Evolutionary conservation across 345 rosid species (phyloP), one percentile per base, ranked within the genome.

Genomic region (Eucalyptus tenuipes): DNA sequence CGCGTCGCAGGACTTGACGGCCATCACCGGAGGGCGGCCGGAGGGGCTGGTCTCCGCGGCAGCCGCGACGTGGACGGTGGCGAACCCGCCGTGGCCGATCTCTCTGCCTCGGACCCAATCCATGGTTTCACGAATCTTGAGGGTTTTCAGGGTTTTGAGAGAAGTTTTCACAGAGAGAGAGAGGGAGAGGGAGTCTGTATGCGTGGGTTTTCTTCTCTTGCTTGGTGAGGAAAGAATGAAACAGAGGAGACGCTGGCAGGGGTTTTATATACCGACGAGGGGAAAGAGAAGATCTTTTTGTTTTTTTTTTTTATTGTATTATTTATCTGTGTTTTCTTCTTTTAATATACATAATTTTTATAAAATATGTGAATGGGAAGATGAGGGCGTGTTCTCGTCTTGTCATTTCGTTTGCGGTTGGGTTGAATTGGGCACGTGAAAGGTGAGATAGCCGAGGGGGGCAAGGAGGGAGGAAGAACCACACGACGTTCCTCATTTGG

Each of bases 1-100:
- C 47, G 92, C 87, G 33, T 92, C 91, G 22, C 94, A 91, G 12
- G 98, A 95, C 91, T 97, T 97, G 44, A 96, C 98, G 2, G 96
- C 99, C 93, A 97, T 91, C 5, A 89, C 10, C 4, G 93, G 91
- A 8, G 94, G 96, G 59, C 88, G 89, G 49, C 47, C 86, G 87
- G 90, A 87, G 15, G 59, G 50, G 57, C 87, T 29, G 7, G 87
- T 90, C 11, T 42, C 87, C 20, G 85, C 57, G 68, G 71, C 79
- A 33, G 87, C 88, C 8, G 95, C 96, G 24, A 97, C 87, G 91
- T 91, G 92, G 29, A 97, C 96, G 13, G 94, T 86, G 87, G 87
- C 40, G 87, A 86, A 86, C 16, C 64, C 87, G 18, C 87, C 87
- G 22, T 33, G 59, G 64, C 87, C 87, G 27, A 85, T 85, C 59